Evolutionary conservation across 306 rosid species (phyloP), one percentile per base, ranked within the genome.

Genomic region (Ceratonia siliqua): DNA sequence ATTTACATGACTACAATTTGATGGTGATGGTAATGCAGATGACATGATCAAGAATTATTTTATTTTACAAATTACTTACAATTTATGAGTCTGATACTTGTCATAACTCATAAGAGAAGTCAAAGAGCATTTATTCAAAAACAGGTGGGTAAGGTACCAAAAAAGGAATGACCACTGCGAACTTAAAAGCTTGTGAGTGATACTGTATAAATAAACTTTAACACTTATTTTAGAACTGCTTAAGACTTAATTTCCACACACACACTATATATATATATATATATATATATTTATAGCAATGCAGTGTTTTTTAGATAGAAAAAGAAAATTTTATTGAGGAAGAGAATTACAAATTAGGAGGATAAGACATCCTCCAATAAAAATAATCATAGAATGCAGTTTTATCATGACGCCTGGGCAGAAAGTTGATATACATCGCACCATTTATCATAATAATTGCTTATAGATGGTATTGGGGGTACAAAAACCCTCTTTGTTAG

Each of bases 361-460:
- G n/a, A n/a, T n/a, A n/a, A n/a, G n/a, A n/a, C n/a, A n/a, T n/a
- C n/a, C n/a, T n/a, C n/a, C n/a, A n/a, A n/a, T n/a, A n/a, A n/a
- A n/a, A n/a, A n/a, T n/a, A n/a, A n/a, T n/a, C n/a, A n/a, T n/a
- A n/a, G n/a, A n/a, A n/a, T n/a, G n/a, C 56, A 74, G 42, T 72
- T 81, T 50, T 25, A 69, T 41, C 59, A 24, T 46, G 45, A 66
- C 68, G 33, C 77, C 35, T 21, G 6, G 32, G 22, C 74, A 78
- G 24, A 49, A 33, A 36, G 21, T 55, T 55, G 20, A 54, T 65
- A 50, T 50, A 56, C 41, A 70, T 49, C 53, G 73, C 38, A 76
- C 43, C 82, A 79, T 46, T 70, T 76, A 69, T 64, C 68, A 77
- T 62, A 81, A 45, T 41, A 59, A 74, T 62, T 68, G 71, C 42